Evolutionary conservation across 2,329 filamentous ascomycete species (phyloP).

Genomic region (Sporothrix euskadiensis): DNA sequence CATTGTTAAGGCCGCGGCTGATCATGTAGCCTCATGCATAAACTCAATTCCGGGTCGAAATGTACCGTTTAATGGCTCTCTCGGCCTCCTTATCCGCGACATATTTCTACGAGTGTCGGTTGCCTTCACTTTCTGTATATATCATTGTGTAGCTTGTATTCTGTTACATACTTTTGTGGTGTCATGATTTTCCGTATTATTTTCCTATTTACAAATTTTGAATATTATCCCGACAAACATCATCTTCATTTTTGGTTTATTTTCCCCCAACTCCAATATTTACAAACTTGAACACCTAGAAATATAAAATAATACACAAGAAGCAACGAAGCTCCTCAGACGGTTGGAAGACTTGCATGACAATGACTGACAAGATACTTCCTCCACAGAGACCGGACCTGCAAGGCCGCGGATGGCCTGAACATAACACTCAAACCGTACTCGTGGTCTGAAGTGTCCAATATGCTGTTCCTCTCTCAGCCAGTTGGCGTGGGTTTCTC

Average conservation of each 20-base stretch:
- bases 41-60: neutral
- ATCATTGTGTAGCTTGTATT: neutral
- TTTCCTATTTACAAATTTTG: neutral
- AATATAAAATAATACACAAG: neutral
- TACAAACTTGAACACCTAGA: neutral
- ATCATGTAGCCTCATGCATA: neutral
- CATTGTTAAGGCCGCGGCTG: neutral
- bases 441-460: slow-evolving; percentile 53
- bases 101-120: neutral
- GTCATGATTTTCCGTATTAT: neutral
- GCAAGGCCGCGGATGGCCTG: slow-evolving; percentile 50
- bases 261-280: neutral
- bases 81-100: neutral
- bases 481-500: slow-evolving; percentile 42
- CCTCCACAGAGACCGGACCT: slow-evolving; percentile 33
- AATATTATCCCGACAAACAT: too few relatives aligned
- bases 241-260: neutral
- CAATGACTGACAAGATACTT: neutral
- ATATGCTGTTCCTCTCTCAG: slow-evolving; percentile 66
- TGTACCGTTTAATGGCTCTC: neutral
- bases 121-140: neutral
- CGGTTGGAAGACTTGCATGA: neutral
- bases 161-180: neutral
- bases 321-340: neutral
- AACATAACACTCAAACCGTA: slow-evolving; percentile 56